Evolutionary conservation across 306 rosid genomes (phyloP).

Genomic region (Rosa chinensis): DNA sequence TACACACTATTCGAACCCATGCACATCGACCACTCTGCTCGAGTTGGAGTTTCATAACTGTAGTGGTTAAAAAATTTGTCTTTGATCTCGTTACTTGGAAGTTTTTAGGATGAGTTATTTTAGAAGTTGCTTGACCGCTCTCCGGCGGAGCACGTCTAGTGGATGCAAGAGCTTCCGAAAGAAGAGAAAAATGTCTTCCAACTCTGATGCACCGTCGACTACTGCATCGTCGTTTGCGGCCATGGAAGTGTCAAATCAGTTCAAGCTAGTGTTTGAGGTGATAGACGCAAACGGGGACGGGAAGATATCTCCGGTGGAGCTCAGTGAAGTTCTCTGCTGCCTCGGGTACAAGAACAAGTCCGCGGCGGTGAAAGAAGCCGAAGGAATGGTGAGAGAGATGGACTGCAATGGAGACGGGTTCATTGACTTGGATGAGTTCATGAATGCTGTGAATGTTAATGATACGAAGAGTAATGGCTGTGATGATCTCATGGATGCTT

Average conservation of each 20-base stretch:
- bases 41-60: background rate
- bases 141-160: conserved; percentile 29
- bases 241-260: conserved; percentile 53
- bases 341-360: conserved; percentile 42
- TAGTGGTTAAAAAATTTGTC: background rate
- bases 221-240: conserved; percentile 41
- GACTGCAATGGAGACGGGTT: conserved; percentile 70
- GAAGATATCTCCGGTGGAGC: conserved; percentile 57
- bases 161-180: conserved; percentile 17
- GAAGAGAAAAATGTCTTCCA: conserved; percentile 29
- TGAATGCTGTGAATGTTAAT: conserved; percentile 40
- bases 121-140: conserved; percentile 38
- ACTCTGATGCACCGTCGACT: conserved; percentile 22
- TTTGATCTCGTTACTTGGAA: background rate
- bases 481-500: conserved; percentile 58
- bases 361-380: conserved; percentile 52
- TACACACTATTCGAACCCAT: background rate
- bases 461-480: background rate
- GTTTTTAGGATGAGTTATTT: conserved; percentile 29
- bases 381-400: conserved; percentile 51
- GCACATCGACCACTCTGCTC: background rate
- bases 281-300: conserved; percentile 68
- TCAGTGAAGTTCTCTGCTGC: conserved; percentile 45
- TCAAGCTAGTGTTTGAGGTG: conserved; percentile 56
- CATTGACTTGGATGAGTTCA: conserved; percentile 70